phyloP scores from a whole-genome alignment of 1,284 basidiomycete species.

The Marasmius tenuissimus region DNA sequence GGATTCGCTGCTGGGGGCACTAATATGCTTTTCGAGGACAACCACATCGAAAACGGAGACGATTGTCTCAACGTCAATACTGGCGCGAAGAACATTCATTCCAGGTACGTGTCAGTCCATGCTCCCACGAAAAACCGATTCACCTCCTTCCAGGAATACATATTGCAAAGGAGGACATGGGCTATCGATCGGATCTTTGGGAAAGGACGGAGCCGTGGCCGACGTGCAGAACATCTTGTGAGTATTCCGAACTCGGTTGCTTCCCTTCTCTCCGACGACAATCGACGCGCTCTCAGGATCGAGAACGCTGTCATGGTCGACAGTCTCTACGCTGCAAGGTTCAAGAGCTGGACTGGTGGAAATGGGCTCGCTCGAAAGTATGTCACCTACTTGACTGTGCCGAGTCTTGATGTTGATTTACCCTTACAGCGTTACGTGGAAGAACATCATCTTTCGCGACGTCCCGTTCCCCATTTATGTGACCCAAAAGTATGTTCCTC shows the following conservation, averaged over 20 bases:
- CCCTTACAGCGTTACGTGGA: not conserved
- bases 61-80: slow-evolving; percentile 61
- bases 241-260: slow-evolving; percentile 18
- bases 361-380: slow-evolving; percentile 59
- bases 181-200: slow-evolving; percentile 60
- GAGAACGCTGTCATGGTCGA: slow-evolving; percentile 59
- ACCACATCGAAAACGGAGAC: slow-evolving; percentile 58
- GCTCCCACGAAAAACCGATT: not conserved
- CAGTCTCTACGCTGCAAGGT: slow-evolving; percentile 56
- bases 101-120: slow-evolving; percentile 34
- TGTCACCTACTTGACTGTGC: slow-evolving; percentile 33
- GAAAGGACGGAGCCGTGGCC: slow-evolving; percentile 48
- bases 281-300: slow-evolving; percentile 33
- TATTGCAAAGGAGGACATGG: slow-evolving; percentile 63
- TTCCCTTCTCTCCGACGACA: not conserved
- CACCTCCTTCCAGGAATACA: slow-evolving; percentile 32
- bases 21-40: slow-evolving; percentile 58
- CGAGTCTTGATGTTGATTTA: slow-evolving; percentile 37
- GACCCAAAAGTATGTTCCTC: slow-evolving; percentile 54
- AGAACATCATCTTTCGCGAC: not conserved
- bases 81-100: slow-evolving; percentile 56
- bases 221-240: slow-evolving; percentile 56
- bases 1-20: slow-evolving; percentile 60
- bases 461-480: slow-evolving; percentile 48
- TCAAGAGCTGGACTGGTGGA: slow-evolving; percentile 69